A percentile compares a stretch with the other conserved stretches of the same genome.
phyloP scores from a whole-genome alignment of 768 basidiomycete genomes.

The Tricholoma matsutake region DNA sequence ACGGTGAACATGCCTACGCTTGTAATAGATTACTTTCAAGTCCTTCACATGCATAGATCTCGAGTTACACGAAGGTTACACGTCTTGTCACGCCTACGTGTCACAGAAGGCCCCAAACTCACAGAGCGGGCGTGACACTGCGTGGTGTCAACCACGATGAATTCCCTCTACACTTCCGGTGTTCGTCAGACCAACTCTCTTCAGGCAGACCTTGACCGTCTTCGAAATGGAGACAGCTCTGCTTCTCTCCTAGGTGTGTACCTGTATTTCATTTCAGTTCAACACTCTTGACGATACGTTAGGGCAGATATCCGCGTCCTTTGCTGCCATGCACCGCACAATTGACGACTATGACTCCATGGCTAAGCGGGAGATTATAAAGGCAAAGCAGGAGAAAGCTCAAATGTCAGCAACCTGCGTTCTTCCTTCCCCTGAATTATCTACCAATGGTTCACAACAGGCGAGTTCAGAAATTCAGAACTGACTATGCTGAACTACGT shows the following conservation, averaged over 20 bases:
- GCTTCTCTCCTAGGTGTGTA: slow-evolving; percentile 78
- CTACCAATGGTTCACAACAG: slow-evolving; percentile 44
- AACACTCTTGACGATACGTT: slow-evolving; percentile 25
- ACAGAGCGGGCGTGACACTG: not conserved
- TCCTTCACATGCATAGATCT: too few relatives aligned
- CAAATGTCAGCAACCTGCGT: slow-evolving; percentile 56
- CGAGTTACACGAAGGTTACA: too few relatives aligned
- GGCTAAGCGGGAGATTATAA: slow-evolving; percentile 95
- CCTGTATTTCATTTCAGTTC: not conserved
- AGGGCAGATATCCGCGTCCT: slow-evolving; percentile 98
- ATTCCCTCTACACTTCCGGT: slow-evolving; percentile 91
- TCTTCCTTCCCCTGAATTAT: slow-evolving; percentile 2
- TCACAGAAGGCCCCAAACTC: not conserved
- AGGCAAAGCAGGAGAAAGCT: slow-evolving; percentile 95
- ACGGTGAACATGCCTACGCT: slow-evolving; percentile 3
- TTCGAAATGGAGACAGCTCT: slow-evolving; percentile 78
- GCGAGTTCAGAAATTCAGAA: slow-evolving; percentile 88
- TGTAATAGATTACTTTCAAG: too few relatives aligned
- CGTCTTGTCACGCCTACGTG: not conserved
- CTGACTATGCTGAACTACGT: slow-evolving; percentile 82
- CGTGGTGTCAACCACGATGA: slow-evolving; percentile 51
- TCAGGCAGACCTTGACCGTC: slow-evolving; percentile 79
- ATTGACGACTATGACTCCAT: slow-evolving; percentile 97
- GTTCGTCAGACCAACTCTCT: slow-evolving; percentile 89
- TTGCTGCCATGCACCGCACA: slow-evolving; percentile 91